Evolutionary conservation across 768 basidiomycete species (phyloP), one percentile per base, ranked within the genome.

Genomic region (Daedalea quercina): DNA sequence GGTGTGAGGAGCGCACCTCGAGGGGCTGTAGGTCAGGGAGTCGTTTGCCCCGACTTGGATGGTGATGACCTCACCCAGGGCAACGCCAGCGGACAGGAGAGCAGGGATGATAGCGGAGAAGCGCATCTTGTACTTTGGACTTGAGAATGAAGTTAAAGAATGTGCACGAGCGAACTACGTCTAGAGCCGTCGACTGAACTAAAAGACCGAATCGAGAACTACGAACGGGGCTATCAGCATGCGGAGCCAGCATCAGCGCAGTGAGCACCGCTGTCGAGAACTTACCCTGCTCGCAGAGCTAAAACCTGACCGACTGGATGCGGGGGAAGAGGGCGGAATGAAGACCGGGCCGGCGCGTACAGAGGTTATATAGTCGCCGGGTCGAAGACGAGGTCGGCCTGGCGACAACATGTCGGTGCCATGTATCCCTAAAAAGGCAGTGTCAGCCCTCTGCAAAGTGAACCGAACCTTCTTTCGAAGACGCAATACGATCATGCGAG

Each of bases 201-300:
- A 50, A 61, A 55, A 59, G 51, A 65, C 65, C 63, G 58, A 67
- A 61, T 60, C 58, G 59, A 63, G 59, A 59, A 20, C 44, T 44
- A 22, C 44, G 35, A 57, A 57, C 45, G 44, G 44, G 56, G 40
- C 55, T 57, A 11, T 31, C 28, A 31, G 28, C 28, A 31, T 31
- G 7, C 15, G 37, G 8, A 40, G 6, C 37, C 8, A 40, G 8
- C 28, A 31, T 31, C 6, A 4, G 11, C 4, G 28, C 28, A 31
- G 28, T 59, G 44, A 65, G 24, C 54, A 47, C 47, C 37, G 33
- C 34, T 25, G 44, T 28, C 17, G 6, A 43, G 11, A 50, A 68
- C 73, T 56, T 31, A 77, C 76, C 66, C 76, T 72, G 76, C 76
- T 79, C 77, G 71, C 60, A 54, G 57, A 65, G 67, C 65, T 67